phyloP scores from a whole-genome alignment of 345 rosid species.

The Lumnitzera racemosa region DNA sequence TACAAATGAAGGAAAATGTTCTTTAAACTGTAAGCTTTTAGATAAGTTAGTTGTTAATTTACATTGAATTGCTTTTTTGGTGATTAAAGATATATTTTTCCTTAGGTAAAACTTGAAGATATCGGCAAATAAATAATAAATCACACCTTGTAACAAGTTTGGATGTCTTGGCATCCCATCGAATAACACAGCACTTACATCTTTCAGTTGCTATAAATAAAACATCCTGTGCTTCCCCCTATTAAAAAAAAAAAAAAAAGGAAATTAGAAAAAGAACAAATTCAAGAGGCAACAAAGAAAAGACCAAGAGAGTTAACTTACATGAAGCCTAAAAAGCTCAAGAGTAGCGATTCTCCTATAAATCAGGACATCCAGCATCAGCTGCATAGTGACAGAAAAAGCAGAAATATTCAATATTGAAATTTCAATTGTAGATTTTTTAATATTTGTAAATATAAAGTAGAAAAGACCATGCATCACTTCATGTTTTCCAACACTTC shows the following conservation, averaged over 20 bases:
- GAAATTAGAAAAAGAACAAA: not conserved
- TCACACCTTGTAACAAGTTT: slow-evolving; percentile 81
- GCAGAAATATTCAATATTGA: not conserved
- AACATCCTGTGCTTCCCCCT: slow-evolving; percentile 89
- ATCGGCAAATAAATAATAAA: not conserved
- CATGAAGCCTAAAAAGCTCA: slow-evolving; percentile 89
- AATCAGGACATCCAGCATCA: slow-evolving; percentile 80
- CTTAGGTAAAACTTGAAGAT: too few relatives aligned
- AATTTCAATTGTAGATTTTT: not conserved
- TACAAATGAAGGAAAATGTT: too few relatives aligned
- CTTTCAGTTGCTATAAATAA: slow-evolving; percentile 86
- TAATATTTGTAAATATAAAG: not conserved
- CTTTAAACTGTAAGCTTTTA: too few relatives aligned
- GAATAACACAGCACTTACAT: slow-evolving; percentile 84
- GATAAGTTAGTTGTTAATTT: too few relatives aligned
- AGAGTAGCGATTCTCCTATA: slow-evolving; percentile 93
- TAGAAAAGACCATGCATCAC: not conserved
- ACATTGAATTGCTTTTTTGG: too few relatives aligned
- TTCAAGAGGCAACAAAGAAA: slow-evolving; percentile 1
- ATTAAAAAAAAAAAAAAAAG: slow-evolving; percentile 5
- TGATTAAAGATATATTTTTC: too few relatives aligned
- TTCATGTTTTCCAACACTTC: too few relatives aligned
- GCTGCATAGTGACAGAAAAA: slow-evolving; percentile 34
- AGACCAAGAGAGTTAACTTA: slow-evolving; percentile 30
- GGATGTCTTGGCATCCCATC: slow-evolving; percentile 75